Percentiles rank a stretch among this genome's conserved stretches.
Evolutionary conservation across 73 alveolate species (phyloP).

Genomic region (Tetrahymena elliotti): DNA sequence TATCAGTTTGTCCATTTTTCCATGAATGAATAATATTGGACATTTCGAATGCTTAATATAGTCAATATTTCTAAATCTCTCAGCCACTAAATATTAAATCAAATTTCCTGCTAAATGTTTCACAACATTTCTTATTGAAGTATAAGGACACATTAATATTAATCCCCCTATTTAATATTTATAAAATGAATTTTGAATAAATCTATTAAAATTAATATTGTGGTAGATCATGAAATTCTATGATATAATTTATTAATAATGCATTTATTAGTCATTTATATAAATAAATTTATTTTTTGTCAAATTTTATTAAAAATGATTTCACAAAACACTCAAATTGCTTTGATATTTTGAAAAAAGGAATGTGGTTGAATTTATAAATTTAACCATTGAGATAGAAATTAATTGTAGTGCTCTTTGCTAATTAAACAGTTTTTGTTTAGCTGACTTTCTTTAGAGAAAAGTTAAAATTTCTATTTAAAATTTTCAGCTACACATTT

Average conservation of each 20-base stretch:
- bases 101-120: conserved; percentile 60
- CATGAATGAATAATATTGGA: conserved; percentile 93
- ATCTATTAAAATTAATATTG: too few relatives aligned
- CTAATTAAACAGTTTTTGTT: not conserved
- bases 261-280: too few relatives aligned
- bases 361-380: too few relatives aligned
- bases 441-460: not conserved
- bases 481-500: not conserved
- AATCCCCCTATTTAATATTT: conserved; percentile 60
- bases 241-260: too few relatives aligned
- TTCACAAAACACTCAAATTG: too few relatives aligned
- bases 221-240: too few relatives aligned
- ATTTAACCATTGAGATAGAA: too few relatives aligned
- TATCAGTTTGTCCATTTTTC: conserved; percentile 85
- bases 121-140: conserved; percentile 65
- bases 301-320: too few relatives aligned
- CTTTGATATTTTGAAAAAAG: too few relatives aligned
- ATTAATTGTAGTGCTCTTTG: too few relatives aligned
- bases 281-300: too few relatives aligned
- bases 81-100: conserved; percentile 37
- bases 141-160: conserved; percentile 70
- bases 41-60: conserved; percentile 63
- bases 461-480: not conserved
- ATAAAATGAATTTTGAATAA: too few relatives aligned
- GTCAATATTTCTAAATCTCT: conserved; percentile 86